phyloP scores from a whole-genome alignment of 192 early-diverging fungal genomes.

The Coemansia sp. region DNA sequence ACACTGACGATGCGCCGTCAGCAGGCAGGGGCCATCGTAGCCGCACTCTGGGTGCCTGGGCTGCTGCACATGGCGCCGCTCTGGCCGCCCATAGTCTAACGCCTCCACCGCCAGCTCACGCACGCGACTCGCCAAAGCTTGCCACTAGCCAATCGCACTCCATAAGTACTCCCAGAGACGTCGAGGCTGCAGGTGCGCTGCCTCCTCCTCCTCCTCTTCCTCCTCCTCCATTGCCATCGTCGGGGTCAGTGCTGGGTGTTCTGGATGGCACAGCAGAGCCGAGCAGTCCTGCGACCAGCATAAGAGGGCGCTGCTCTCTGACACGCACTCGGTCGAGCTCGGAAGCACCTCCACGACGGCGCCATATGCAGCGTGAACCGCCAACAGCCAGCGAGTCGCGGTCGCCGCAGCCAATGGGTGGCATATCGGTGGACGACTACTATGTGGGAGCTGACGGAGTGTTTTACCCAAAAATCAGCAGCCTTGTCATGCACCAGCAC shows the following conservation, averaged over 20 bases:
- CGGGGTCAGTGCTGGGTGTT: constrained; percentile 35
- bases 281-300: constrained; percentile 4
- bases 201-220: neutral
- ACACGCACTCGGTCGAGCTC: constrained; percentile 46
- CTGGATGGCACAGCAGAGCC: constrained; percentile 47
- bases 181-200: neutral
- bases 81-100: neutral
- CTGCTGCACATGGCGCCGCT: constrained; percentile 10
- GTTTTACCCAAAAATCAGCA: constrained; percentile 44
- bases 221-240: neutral
- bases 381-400: neutral
- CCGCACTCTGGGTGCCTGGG: constrained; percentile 11
- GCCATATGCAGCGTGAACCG: constrained; percentile 1
- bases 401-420: constrained; percentile 10
- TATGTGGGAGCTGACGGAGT: constrained; percentile 51
- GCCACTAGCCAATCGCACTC: neutral
- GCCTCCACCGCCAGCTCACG: constrained; percentile 16
- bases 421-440: constrained; percentile 42
- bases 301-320: constrained; percentile 13
- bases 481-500: constrained; percentile 61
- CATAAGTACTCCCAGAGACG: too few species aligned
- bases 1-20: neutral
- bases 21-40: constrained; percentile 6
- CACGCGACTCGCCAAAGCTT: constrained; percentile 10
- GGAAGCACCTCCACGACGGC: constrained; percentile 30